Conservation (phyloP, 495 filamentous ascomycete species). For the Penicillium paxilli region DNA sequence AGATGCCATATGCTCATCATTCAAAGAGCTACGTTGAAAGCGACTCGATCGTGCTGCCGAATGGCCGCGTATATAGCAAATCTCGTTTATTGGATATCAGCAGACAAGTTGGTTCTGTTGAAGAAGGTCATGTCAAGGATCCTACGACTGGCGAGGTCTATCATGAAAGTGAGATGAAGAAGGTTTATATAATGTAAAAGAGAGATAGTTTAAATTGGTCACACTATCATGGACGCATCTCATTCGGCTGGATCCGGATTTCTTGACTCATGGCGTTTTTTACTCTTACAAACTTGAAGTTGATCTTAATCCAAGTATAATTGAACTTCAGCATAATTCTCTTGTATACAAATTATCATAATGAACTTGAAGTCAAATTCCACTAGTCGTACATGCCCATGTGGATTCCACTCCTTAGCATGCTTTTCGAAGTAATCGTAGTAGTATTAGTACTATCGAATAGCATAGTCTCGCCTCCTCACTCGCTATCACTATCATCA, state of each 20-base stretch:
- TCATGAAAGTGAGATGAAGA: conserved; percentile 63
- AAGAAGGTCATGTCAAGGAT: conserved; percentile 71
- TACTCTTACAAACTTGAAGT: too few species aligned
- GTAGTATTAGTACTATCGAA: too few species aligned
- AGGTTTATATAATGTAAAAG: conserved; percentile 79
- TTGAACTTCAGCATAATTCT: too few species aligned
- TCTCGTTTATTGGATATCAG: conserved; percentile 73
- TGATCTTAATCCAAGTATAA: too few species aligned
- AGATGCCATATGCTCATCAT: conserved; percentile 92
- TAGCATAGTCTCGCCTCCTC: too few species aligned
- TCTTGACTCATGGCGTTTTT: too few species aligned
- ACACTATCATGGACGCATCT: not conserved
- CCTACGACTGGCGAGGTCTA: conserved; percentile 73
- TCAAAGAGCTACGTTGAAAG: conserved; percentile 87
- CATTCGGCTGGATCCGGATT: not conserved
- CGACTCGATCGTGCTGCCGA: conserved; percentile 84
- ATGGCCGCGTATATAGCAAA: conserved; percentile 81
- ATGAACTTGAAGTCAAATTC: too few species aligned
- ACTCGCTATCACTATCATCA: conserved; percentile 46
- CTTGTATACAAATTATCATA: too few species aligned
- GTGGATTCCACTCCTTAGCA: too few species aligned
- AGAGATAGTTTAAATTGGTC: not conserved
- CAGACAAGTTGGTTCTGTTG: conserved; percentile 55
- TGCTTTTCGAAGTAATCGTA: too few species aligned
- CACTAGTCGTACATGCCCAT: too few species aligned